Conservation (phyloP, 2,329 filamentous ascomycete species). For the Mycosphaerella sp. region DNA sequence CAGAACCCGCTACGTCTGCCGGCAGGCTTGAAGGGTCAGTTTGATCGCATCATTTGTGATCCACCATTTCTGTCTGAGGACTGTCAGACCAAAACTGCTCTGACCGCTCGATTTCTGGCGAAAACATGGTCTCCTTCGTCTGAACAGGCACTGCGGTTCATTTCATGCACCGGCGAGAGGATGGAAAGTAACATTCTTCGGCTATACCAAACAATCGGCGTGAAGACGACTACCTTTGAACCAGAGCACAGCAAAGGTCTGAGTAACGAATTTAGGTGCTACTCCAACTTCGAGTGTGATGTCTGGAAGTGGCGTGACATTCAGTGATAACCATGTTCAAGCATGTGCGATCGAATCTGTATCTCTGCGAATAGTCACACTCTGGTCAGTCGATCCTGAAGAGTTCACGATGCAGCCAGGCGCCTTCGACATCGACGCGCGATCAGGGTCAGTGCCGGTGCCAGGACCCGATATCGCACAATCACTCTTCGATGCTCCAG, state of each 20-base stretch:
- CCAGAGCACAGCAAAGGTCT: slow-evolving; percentile 64
- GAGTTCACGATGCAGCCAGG: neutral
- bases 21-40: slow-evolving; percentile 54
- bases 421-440: too few relatives aligned
- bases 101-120: slow-evolving; percentile 68
- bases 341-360: neutral
- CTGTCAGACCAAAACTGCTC: slow-evolving; percentile 72
- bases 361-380: neutral
- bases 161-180: slow-evolving; percentile 71
- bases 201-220: slow-evolving; percentile 59
- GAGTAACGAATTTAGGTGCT: slow-evolving; percentile 76
- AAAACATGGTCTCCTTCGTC: slow-evolving; percentile 38
- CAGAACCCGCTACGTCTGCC: slow-evolving; percentile 57
- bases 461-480: too few relatives aligned
- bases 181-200: slow-evolving; percentile 60
- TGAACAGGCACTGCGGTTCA: slow-evolving; percentile 38
- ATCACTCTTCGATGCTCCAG: too few relatives aligned
- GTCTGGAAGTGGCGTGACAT: slow-evolving; percentile 24
- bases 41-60: slow-evolving; percentile 67
- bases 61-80: slow-evolving; percentile 75
- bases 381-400: neutral
- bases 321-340: neutral
- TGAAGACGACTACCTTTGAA: slow-evolving; percentile 61
- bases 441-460: too few relatives aligned
- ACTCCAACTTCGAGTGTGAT: slow-evolving; percentile 66